phyloP scores from a whole-genome alignment of 345 rosid genomes.

The Arabidopsis thaliana region DNA sequence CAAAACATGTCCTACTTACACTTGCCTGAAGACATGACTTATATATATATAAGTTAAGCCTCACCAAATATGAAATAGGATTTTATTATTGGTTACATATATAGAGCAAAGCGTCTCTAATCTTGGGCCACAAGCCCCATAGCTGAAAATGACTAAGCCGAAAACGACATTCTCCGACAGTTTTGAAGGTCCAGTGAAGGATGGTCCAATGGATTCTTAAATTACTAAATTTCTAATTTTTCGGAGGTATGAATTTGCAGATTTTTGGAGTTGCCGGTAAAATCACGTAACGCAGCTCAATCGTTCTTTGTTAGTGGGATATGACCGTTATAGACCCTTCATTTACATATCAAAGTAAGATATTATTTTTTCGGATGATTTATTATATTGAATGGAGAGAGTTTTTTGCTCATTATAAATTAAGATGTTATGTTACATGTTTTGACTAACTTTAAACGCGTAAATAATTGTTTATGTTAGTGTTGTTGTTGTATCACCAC shows the following conservation, averaged over 20 bases:
- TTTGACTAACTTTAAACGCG: no score
- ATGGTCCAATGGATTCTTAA: neutral
- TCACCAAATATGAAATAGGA: neutral
- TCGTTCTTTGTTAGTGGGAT: neutral
- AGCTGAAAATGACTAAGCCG: neutral
- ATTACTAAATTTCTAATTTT: neutral
- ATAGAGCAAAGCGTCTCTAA: no score
- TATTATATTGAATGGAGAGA: neutral
- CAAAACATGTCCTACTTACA: neutral
- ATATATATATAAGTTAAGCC: neutral
- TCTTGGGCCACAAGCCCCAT: constrained; percentile 8
- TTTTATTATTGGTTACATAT: no score
- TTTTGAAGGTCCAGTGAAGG: neutral
- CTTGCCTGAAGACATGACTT: neutral
- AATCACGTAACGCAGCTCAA: neutral
- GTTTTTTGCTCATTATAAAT: neutral
- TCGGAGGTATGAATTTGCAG: neutral
- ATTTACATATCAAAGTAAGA: neutral
- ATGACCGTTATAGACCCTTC: neutral
- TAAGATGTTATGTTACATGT: no score
- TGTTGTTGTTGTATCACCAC: no score
- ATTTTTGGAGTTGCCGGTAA: neutral
- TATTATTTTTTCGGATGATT: neutral
- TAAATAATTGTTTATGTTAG: no score
- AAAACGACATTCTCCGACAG: constrained; percentile 2